A percentile compares a stretch with the other conserved stretches of the same genome.
These are phyloP conservation scores for Colletotrichum tamarilloi DNA, from an alignment of 2,329 filamentous ascomycete genomes.

Conservation along the genomic window DNA sequence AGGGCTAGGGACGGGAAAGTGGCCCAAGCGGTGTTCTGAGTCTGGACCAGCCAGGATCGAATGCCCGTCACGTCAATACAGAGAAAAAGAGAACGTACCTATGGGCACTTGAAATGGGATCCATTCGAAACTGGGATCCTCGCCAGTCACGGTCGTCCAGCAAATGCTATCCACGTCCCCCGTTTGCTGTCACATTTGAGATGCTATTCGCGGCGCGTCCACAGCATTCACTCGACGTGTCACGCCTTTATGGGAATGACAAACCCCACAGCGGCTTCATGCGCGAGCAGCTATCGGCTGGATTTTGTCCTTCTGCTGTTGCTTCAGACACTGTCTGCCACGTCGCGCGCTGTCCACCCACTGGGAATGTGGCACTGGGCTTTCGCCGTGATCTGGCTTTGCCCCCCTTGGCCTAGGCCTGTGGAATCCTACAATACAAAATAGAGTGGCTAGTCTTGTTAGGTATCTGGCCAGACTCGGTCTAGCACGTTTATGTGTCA, in stretches of 20 bases:
- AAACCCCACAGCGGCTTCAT: not conserved
- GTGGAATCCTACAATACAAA: not conserved
- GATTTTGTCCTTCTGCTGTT: not conserved
- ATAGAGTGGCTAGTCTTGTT: not conserved
- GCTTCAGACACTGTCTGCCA: conserved; percentile 24
- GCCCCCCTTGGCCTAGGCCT: not conserved
- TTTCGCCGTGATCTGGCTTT: not conserved
- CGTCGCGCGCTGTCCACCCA: conserved; percentile 17
- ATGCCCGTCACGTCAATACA: conserved; percentile 8
- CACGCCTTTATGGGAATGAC: not conserved
- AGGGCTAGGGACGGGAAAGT: conserved; percentile 3
- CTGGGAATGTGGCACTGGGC: not conserved
- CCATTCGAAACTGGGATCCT: conserved; percentile 1
- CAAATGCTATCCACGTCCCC: not conserved
- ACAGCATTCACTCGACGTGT: conserved; percentile 13
- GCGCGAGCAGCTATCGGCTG: conserved; percentile 1
- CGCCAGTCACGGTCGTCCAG: not conserved
- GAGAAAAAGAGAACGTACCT: not conserved
- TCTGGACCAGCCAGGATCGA: not conserved
- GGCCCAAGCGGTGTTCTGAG: not conserved
- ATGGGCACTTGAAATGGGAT: conserved; percentile 3
- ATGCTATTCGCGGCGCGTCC: conserved; percentile 8
- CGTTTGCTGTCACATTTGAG: conserved; percentile 9
- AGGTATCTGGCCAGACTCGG: not conserved
- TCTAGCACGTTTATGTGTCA: conserved; percentile 23